These are phyloP conservation scores for Voacanga thouarsii DNA, from an alignment of 257 asterid species.

Conservation along the genomic window DNA sequence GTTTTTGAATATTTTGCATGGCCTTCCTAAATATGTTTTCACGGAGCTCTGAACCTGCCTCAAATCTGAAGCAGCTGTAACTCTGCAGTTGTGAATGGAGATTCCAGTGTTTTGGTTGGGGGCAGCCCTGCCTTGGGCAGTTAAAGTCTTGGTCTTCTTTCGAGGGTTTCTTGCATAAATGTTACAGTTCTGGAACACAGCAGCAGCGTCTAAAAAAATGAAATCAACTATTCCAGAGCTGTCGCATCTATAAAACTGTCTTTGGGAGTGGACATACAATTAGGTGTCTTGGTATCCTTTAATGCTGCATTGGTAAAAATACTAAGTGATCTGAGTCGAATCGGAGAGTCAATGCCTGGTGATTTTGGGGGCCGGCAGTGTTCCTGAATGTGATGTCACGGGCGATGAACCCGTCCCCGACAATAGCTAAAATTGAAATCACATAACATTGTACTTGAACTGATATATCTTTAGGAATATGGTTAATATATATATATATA, in stretches of 20 bases:
- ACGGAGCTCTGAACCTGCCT: slow-evolving; percentile 50
- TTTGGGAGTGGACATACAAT: slow-evolving; percentile 45
- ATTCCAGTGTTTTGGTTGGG: slow-evolving; percentile 85
- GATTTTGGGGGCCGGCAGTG: slow-evolving; percentile 66
- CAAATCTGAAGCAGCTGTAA: slow-evolving; percentile 61
- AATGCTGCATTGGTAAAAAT: slow-evolving; percentile 64
- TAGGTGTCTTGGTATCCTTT: slow-evolving; percentile 91
- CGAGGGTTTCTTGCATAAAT: slow-evolving; percentile 68
- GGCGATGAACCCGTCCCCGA: slow-evolving; percentile 25
- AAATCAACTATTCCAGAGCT: slow-evolving; percentile 81
- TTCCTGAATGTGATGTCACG: slow-evolving; percentile 69
- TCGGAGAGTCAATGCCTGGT: slow-evolving; percentile 80
- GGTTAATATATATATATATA: too few species aligned
- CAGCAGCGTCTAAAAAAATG: slow-evolving; percentile 85
- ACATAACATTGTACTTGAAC: too few species aligned
- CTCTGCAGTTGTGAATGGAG: slow-evolving; percentile 52
- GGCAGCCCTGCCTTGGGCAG: slow-evolving; percentile 83
- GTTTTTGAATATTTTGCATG: slow-evolving; percentile 76
- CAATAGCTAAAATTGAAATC: slow-evolving; percentile 6
- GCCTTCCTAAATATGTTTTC: slow-evolving; percentile 74
- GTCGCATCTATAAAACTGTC: slow-evolving; percentile 76
- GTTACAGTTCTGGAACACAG: slow-evolving; percentile 72
- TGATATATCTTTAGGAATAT: too few species aligned
- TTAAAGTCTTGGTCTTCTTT: slow-evolving; percentile 53
- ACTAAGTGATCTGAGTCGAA: slow-evolving; percentile 77